Base-by-base conservation (phyloP, 2,329 filamentous ascomycete genomes). In the Lachnellula willkommii region DNA sequence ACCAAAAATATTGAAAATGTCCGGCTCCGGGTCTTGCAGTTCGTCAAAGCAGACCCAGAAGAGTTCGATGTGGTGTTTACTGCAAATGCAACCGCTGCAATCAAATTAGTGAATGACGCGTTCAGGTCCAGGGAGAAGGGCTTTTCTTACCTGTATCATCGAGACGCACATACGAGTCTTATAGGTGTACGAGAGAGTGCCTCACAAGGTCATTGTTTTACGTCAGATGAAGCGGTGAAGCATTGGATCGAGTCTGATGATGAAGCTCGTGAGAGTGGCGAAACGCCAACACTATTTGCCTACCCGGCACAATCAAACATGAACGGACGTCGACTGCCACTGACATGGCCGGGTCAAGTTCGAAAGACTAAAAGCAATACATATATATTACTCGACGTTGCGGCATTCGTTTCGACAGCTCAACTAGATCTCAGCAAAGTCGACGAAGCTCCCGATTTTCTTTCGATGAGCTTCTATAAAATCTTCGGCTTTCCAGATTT, bases 401-500 rank as follows among this genome's bases (percentile, higher is more conserved):
- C 94, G 5, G 88, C 90, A 0, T 77, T 90, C 11, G 87, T 85
- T 9, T 85, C 90, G 7, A 96, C 92, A 0, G 83, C 88, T 4
- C 83, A 83, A 1, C 75, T 97, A 6, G 82, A 95, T 66, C 74
- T 97, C 2, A 77, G 82, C 54, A 74, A 88, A 62, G 64, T 78
- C 0, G 73, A 76, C 0, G 68, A 73, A 0, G 84, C 87, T 0
- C 89, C 93, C 1, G 93, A 97, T 69, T 97, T 97, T 63, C 87
- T 83, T 0, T 88, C 90, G 0, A 67, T 97, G 43, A 96, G 92
- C 70, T 84, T 97, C 61, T 95, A 96, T 75, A 99, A 97, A 71
- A 92, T 96, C n/a, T 97, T 97, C 70, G 93, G 94, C 1, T 96
- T 96, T 62, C 93, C 93, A 0, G 90, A 97, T 68, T 76, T 97